Base-by-base conservation (phyloP, 495 filamentous ascomycete genomes). In the Penicillium crystallinum region DNA sequence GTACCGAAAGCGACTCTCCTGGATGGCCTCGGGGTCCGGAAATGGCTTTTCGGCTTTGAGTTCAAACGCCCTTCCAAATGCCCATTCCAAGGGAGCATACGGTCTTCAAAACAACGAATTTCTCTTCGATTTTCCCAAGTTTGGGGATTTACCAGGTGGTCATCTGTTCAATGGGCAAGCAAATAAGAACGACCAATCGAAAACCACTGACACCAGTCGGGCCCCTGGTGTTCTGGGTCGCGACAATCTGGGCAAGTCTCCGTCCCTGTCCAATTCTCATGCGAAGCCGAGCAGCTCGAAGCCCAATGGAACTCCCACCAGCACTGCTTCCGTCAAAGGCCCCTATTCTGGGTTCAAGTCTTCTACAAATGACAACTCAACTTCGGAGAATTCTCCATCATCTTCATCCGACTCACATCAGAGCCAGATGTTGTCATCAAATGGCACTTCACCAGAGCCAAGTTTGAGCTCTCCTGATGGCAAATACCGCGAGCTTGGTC, bases 101-200 rank as follows among this genome's bases (percentile, higher is more conserved):
- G 79, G 78, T 18, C 64, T 84, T 53, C 85, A 82, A 60, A 88
- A 88, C 43, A 85, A 79, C 56, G 88, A 92, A 63, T 97, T 98
- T 64, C 81, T 90, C 59, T 97, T 95, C 57, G 91, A 96, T 54
- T 97, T 97, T 61, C 93, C 93, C 49, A 89, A 86, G 67, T 96
- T 97, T 65, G 93, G 93, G 34, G 78, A 80, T 53, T 74, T 91
- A 19, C 87, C 89, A 1, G 85, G 81, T 11, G 75, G 81, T n/a
- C 76, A 81, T 30, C 70, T 79, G 19, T 69, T 82, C 56, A 82
- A 79, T 51, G 68, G 73, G 27, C 62, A 64, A 17, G 30, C 52
- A 27, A 57, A 59, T 35, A 71, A 73, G 52, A 57, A 59, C 4
- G 64, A 66, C n/a, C 64, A 69, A 41, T 58, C 63, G 43, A 70